Conservation (phyloP, 768 basidiomycete species). For the Hygrophoropsis aurantiaca region DNA sequence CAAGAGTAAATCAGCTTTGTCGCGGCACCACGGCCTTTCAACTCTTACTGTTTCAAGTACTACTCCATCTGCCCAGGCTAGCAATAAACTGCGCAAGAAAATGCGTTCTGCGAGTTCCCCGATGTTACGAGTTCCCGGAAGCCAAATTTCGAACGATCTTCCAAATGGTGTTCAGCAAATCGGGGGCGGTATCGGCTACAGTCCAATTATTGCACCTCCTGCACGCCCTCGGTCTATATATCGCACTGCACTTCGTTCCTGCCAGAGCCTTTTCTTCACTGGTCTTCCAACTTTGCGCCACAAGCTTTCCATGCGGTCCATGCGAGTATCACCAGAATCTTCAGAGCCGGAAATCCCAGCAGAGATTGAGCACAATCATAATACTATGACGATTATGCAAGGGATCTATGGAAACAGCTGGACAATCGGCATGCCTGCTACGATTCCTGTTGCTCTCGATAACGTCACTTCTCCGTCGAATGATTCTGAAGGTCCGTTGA, state of each 20-base stretch:
- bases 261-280: background rate
- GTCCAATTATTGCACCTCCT: background rate
- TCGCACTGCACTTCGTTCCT: constrained; percentile 2
- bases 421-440: constrained; percentile 1
- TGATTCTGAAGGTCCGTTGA: constrained; percentile 4
- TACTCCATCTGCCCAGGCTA: constrained; percentile 30
- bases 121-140: constrained; percentile 11
- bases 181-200: constrained; percentile 48
- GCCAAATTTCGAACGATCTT: constrained; percentile 26
- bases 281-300: constrained; percentile 2
- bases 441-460: background rate
- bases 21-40: constrained; percentile 23
- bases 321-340: background rate
- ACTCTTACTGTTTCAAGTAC: constrained; percentile 36
- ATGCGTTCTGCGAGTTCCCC: constrained; percentile 35
- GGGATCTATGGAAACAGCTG: constrained; percentile 4
- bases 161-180: constrained; percentile 37
- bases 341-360: background rate
- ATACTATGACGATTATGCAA: constrained; percentile 1
- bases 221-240: constrained; percentile 1
- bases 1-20: constrained; percentile 16
- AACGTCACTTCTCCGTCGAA: background rate
- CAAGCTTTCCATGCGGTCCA: constrained; percentile 1
- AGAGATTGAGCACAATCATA: background rate
- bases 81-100: constrained; percentile 43